Evolutionary conservation across 176 grass and related monocot species (phyloP).

Genomic region (Carex kokanica): DNA sequence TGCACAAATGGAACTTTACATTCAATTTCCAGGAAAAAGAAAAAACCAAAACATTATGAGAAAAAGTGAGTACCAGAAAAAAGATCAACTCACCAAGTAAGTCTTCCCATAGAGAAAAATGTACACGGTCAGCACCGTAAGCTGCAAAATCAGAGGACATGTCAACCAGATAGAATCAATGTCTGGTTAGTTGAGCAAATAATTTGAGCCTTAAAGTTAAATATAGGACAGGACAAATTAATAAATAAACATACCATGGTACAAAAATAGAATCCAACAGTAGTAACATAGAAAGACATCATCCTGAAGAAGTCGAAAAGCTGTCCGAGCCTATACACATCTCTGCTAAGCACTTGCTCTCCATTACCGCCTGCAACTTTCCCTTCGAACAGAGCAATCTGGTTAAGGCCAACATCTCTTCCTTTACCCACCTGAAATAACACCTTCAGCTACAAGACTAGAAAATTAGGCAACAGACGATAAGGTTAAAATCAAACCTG

Average conservation of each 20-base stretch:
- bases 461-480: background rate
- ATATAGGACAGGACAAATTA: background rate
- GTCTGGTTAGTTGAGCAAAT: background rate
- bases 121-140: slow-evolving; percentile 85
- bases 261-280: slow-evolving; percentile 89
- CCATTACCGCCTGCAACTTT: slow-evolving; percentile 96
- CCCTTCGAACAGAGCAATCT: slow-evolving; percentile 94
- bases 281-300: slow-evolving; percentile 91
- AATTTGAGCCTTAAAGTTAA: background rate
- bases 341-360: slow-evolving; percentile 95
- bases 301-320: slow-evolving; percentile 96
- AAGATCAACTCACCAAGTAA: slow-evolving; percentile 67
- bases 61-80: background rate
- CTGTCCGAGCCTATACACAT: slow-evolving; percentile 95
- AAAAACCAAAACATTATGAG: slow-evolving; percentile 5
- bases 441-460: slow-evolving; percentile 23
- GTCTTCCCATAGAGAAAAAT: slow-evolving; percentile 90
- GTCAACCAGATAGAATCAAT: slow-evolving; percentile 5
- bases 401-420: slow-evolving; percentile 90
- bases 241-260: slow-evolving; percentile 67
- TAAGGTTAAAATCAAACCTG: slow-evolving; percentile 45
- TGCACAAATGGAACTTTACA: slow-evolving; percentile 36
- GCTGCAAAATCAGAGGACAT: slow-evolving; percentile 53
- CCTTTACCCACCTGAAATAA: slow-evolving; percentile 80
- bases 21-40: slow-evolving; percentile 12